Conservation (phyloP, 2,329 filamentous ascomycete genomes). For the Tolypocladium sp. region DNA sequence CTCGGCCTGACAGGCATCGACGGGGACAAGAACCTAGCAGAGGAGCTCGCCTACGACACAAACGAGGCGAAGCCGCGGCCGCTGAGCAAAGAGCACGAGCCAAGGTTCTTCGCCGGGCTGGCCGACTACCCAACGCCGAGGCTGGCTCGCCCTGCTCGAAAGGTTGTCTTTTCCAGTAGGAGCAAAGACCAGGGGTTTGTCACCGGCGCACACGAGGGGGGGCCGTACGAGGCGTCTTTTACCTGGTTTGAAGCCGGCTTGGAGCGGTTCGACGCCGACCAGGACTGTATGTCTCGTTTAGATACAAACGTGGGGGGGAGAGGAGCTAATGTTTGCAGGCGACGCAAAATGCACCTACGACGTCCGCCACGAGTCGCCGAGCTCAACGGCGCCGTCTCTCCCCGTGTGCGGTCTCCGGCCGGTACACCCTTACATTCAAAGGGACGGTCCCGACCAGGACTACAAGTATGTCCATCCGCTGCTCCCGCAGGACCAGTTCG, state of each 20-base stretch:
- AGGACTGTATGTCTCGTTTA: constrained; percentile 15
- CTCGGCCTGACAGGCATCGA: constrained; percentile 23
- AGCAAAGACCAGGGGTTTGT: constrained; percentile 53
- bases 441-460: constrained; percentile 8
- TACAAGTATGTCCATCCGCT: constrained; percentile 28
- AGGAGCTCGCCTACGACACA: constrained; percentile 19
- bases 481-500: constrained; percentile 21
- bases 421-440: constrained; percentile 20
- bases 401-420: constrained; percentile 27
- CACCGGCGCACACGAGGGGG: constrained; percentile 17
- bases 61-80: constrained; percentile 18
- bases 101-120: constrained; percentile 20
- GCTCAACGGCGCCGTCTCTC: constrained; percentile 12
- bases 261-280: constrained; percentile 39
- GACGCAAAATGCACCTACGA: constrained; percentile 20
- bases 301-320: not conserved
- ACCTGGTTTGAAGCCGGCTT: constrained; percentile 58
- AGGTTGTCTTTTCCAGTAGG: constrained; percentile 49
- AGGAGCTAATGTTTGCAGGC: constrained; percentile 9
- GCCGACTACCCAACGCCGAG: constrained; percentile 28
- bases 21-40: constrained; percentile 14
- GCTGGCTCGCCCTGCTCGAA: constrained; percentile 43
- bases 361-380: constrained; percentile 12
- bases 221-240: constrained; percentile 38
- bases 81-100: constrained; percentile 15